phyloP scores from a whole-genome alignment of 306 rosid species.

The Betula pendula region DNA sequence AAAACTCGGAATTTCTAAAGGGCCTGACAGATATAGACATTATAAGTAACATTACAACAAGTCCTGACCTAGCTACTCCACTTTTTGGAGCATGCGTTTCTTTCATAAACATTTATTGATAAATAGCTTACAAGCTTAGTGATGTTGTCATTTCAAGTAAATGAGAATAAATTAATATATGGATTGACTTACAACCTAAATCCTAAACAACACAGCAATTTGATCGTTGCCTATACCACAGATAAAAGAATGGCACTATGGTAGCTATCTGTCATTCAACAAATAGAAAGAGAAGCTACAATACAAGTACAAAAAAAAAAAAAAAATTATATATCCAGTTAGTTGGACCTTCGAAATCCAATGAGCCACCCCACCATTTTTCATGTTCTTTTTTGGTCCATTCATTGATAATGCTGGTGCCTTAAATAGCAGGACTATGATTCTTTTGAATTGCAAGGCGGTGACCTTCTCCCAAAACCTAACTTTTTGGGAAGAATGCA shows the following conservation, averaged over 20 bases:
- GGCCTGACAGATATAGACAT: too few relatives aligned
- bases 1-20: too few relatives aligned
- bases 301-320: not conserved
- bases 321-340: conserved; percentile 3
- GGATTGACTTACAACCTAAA: not conserved
- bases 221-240: not conserved
- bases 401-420: conserved; percentile 34
- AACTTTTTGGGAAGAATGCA: conserved; percentile 55
- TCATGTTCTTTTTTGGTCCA: conserved; percentile 41
- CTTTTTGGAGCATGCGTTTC: not conserved
- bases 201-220: not conserved
- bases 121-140: conserved; percentile 1
- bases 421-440: conserved; percentile 25
- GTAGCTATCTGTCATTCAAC: conserved; percentile 4
- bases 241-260: not conserved
- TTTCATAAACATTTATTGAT: not conserved
- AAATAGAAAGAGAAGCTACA: not conserved
- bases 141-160: not conserved
- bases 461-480: conserved; percentile 56
- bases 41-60: too few relatives aligned
- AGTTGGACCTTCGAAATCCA: conserved; percentile 29
- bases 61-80: not conserved
- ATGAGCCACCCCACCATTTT: conserved; percentile 31
- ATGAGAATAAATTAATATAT: not conserved
- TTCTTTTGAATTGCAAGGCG: conserved; percentile 44